A percentile compares a stretch with the other conserved stretches of the same genome.
Evolutionary conservation across 2,329 filamentous ascomycete genomes (phyloP).

Genomic region (Scedosporium aurantiacum): DNA sequence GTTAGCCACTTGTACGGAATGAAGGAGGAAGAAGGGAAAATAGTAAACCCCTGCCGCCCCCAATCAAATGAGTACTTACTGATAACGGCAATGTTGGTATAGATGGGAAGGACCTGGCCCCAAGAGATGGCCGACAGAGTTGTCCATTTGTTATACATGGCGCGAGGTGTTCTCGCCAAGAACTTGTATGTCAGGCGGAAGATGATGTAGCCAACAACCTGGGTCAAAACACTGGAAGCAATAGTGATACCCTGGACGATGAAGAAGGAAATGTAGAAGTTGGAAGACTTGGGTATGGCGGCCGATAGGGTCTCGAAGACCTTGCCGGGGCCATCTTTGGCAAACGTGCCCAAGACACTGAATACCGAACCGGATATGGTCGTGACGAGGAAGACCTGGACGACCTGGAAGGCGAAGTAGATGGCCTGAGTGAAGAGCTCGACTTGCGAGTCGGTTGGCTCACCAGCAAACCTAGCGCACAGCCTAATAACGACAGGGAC

Average conservation of each 20-base stretch:
- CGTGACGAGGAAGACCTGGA: conserved; percentile 84
- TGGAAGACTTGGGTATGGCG: conserved; percentile 73
- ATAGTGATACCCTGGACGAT: conserved; percentile 73
- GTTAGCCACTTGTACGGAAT: conserved; percentile 11
- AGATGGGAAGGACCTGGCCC: conserved; percentile 66
- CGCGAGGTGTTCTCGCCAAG: conserved; percentile 65
- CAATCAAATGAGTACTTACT: conserved; percentile 27
- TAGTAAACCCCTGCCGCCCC: no score
- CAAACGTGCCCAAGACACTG: conserved; percentile 52
- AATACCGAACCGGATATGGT: conserved; percentile 75
- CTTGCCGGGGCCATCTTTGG: conserved; percentile 42
- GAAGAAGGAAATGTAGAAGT: conserved; percentile 89
- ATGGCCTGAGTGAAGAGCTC: conserved; percentile 85
- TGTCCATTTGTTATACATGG: conserved; percentile 66
- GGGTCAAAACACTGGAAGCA: conserved; percentile 61
- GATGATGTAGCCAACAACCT: conserved; percentile 54
- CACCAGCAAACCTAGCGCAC: conserved; percentile 69
- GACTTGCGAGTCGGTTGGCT: conserved; percentile 66
- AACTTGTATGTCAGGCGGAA: conserved; percentile 58
- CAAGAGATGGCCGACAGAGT: conserved; percentile 58
- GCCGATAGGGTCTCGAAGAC: conserved; percentile 56
- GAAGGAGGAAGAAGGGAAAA: no score
- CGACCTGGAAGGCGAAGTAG: conserved; percentile 83
- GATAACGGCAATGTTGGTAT: conserved; percentile 64
- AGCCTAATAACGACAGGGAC: conserved; percentile 64